Evolutionary conservation across 371 early-diverging fungal species (phyloP).

Genomic region (Umbelopsis sp.): DNA sequence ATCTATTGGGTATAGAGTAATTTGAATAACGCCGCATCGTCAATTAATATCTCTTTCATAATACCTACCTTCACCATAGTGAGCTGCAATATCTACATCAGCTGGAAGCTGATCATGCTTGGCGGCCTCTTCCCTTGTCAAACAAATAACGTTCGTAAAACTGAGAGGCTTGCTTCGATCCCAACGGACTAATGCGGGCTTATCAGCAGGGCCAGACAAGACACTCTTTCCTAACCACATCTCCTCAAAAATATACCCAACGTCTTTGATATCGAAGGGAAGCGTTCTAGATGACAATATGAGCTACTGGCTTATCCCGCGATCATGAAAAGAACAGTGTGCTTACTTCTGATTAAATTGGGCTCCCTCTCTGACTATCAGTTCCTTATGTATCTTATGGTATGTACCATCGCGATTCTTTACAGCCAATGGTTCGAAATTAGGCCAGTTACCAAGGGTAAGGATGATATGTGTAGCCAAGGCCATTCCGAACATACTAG

Average conservation of each 20-base stretch:
- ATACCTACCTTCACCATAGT: slow-evolving; percentile 43
- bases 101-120: slow-evolving; percentile 54
- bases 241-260: slow-evolving; percentile 87
- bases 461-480: slow-evolving; percentile 87
- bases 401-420: slow-evolving; percentile 82
- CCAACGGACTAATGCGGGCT: slow-evolving; percentile 81
- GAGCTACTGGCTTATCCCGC: background rate
- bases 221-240: slow-evolving; percentile 86
- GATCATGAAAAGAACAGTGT: background rate
- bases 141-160: slow-evolving; percentile 78
- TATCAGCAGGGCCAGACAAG: slow-evolving; percentile 76
- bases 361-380: slow-evolving; percentile 68
- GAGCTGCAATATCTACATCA: slow-evolving; percentile 34
- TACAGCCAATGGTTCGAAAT: slow-evolving; percentile 78
- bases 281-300: slow-evolving; percentile 35
- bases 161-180: slow-evolving; percentile 63
- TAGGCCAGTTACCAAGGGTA: slow-evolving; percentile 74
- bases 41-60: background rate
- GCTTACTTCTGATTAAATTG: slow-evolving; percentile 51
- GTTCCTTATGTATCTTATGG: slow-evolving; percentile 71
- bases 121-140: slow-evolving; percentile 81
- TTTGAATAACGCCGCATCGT: slow-evolving; percentile 9
- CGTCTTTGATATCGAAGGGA: slow-evolving; percentile 71
- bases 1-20: slow-evolving; percentile 13
- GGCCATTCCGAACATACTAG: slow-evolving; percentile 92